These are phyloP conservation scores for Withania somnifera DNA, from an alignment of 305 asterid species.

Conservation along the genomic window DNA sequence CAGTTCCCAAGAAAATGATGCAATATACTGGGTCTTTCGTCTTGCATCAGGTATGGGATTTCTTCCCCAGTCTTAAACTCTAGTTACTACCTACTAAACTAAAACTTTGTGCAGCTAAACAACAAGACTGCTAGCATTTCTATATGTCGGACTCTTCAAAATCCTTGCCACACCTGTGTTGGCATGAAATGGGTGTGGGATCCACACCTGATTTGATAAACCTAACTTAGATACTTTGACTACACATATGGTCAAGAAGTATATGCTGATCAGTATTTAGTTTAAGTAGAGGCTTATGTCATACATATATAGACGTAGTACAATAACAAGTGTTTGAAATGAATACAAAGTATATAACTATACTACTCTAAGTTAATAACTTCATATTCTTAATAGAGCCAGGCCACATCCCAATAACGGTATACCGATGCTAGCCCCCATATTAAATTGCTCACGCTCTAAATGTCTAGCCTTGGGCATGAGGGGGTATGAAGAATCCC, in stretches of 20 bases:
- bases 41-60: background rate
- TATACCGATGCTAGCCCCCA: background rate
- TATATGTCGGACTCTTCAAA: no score
- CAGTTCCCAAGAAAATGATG: background rate
- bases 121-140: background rate
- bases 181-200: no score
- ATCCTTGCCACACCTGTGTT: no score
- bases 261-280: no score
- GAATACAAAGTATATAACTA: no score
- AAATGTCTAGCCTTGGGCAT: background rate
- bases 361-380: no score
- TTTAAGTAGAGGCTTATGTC: no score
- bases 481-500: background rate
- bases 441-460: background rate
- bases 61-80: background rate
- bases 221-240: no score
- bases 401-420: background rate
- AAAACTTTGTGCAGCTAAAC: background rate
- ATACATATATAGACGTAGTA: no score
- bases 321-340: no score
- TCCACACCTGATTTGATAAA: no score
- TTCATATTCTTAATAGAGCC: background rate
- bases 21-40: background rate
- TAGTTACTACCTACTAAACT: background rate
- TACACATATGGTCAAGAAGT: no score